Conservation (phyloP, 352 stramenopile species). For the Phytophthora pisi region DNA sequence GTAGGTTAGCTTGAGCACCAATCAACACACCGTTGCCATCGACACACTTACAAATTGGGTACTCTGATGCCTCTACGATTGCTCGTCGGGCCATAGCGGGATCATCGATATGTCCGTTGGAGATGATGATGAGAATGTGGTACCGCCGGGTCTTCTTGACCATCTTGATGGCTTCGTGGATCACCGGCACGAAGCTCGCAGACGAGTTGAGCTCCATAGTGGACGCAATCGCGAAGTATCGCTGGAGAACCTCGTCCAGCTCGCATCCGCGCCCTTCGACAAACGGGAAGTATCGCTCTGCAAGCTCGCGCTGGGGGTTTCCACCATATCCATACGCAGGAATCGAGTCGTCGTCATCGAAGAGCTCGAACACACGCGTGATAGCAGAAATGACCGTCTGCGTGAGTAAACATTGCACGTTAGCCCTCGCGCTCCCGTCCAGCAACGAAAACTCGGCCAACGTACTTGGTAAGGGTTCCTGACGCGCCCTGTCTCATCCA, state of each 20-base stretch:
- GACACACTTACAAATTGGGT: conserved; percentile 69
- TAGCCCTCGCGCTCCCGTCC: not conserved
- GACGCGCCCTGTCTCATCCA: conserved; percentile 57
- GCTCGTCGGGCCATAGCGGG: conserved; percentile 55
- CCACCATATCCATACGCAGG: conserved; percentile 73
- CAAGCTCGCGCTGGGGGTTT: conserved; percentile 31
- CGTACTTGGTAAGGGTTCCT: conserved; percentile 66
- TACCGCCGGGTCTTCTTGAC: conserved; percentile 53
- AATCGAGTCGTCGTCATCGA: conserved; percentile 82
- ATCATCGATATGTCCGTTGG: conserved; percentile 77
- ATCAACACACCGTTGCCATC: not conserved
- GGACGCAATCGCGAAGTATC: conserved; percentile 70
- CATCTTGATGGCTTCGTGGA: conserved; percentile 65
- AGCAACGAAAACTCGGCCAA: not conserved
- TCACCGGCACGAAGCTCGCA: conserved; percentile 75
- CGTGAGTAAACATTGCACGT: conserved; percentile 1
- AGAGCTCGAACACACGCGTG: conserved; percentile 72
- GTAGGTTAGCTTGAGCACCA: conserved; percentile 4
- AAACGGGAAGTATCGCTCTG: conserved; percentile 61
- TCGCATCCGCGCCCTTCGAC: conserved; percentile 43
- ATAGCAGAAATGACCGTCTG: conserved; percentile 81
- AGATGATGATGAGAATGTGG: conserved; percentile 87
- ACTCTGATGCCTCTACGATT: conserved; percentile 76
- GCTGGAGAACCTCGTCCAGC: conserved; percentile 61
- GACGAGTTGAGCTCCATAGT: conserved; percentile 64